Base-by-base conservation (phyloP, 176 grass and related monocot genomes). In the Oryza officinalis region DNA sequence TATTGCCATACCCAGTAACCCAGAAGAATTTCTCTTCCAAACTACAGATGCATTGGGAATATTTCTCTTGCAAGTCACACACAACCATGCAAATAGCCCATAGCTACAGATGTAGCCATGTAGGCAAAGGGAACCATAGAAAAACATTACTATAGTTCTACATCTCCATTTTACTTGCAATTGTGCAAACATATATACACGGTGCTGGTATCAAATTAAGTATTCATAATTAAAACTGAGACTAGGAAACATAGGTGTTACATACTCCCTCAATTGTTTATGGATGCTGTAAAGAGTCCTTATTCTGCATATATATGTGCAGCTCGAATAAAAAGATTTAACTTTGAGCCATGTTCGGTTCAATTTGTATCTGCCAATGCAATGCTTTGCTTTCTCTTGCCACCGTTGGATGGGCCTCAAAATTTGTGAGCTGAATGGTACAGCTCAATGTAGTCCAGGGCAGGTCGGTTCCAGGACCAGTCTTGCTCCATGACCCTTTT, bases 401-500 rank as follows among this genome's bases (percentile, higher is more conserved):
- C 67, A 27, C 40, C 27, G 31, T 46, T 12, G 10, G 32, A 14
- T 40, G 17, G 7, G 18, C 66, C 13, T 73, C 40, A 80, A 17
- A 71, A 68, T 59, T 88, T 97, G 67, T 72, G 76, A 0, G 95
- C 75, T 0, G 92, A 88, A 87, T 74, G 90, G 54, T 97, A 97
- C 28, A 97, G 77, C 41, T 98, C 95, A n/a, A 98, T 88, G 72
- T 93, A 98, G 78, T 98, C 92, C 25, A 98, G 79, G 1, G 92
- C 90, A 1, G 95, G 92, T 1, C 90, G 90, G 85, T 98, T 98
- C 95, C 95, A 98, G 0, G 92, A 94, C 95, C 88, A 98, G 33
- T 98, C 92, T 81, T 98, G 92, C 70, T 94, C 87, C 95, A 98
- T 98, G 52, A 94, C 92, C 23, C 79, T 88, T 85, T 88, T 97